Conservation (phyloP, 2,329 filamentous ascomycete species). For the Calcarisporium arbuscula region DNA sequence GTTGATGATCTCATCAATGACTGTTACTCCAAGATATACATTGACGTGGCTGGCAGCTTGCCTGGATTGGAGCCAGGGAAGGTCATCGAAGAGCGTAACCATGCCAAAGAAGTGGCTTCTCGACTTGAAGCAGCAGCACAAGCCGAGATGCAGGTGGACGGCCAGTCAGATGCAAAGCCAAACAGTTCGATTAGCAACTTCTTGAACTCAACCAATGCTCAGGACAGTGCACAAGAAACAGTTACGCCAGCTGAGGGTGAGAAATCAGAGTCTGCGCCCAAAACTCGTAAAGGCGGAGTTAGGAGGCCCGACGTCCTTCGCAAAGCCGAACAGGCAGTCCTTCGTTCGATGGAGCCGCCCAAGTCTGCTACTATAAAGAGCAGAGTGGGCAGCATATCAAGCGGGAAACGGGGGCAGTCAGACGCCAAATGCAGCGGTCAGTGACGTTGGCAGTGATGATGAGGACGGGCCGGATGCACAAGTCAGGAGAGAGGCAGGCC, state of each 20-base stretch:
- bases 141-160: conserved; percentile 27
- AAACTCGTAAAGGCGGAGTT: conserved; percentile 37
- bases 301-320: conserved; percentile 53
- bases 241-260: conserved; percentile 31
- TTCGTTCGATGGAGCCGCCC: conserved; percentile 42
- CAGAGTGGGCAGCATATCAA: conserved; percentile 44
- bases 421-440: conserved; percentile 28
- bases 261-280: conserved; percentile 34
- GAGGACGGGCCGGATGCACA: conserved; percentile 34
- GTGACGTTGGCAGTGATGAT: conserved; percentile 33
- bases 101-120: conserved; percentile 34
- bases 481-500: conserved; percentile 26
- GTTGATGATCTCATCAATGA: conserved; percentile 95
- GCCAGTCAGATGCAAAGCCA: conserved; percentile 19
- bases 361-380: conserved; percentile 40
- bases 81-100: conserved; percentile 39
- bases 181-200: conserved; percentile 33
- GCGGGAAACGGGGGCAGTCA: conserved; percentile 38
- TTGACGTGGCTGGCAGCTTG: conserved; percentile 56
- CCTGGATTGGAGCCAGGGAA: conserved; percentile 42
- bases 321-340: conserved; percentile 54
- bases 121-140: conserved; percentile 24
- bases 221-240: conserved; percentile 27
- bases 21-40: conserved; percentile 73
- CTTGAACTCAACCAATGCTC: conserved; percentile 34